phyloP scores from a whole-genome alignment of 805 yeast genomes.

The Cyberlindnera xishuangbannaensis region DNA sequence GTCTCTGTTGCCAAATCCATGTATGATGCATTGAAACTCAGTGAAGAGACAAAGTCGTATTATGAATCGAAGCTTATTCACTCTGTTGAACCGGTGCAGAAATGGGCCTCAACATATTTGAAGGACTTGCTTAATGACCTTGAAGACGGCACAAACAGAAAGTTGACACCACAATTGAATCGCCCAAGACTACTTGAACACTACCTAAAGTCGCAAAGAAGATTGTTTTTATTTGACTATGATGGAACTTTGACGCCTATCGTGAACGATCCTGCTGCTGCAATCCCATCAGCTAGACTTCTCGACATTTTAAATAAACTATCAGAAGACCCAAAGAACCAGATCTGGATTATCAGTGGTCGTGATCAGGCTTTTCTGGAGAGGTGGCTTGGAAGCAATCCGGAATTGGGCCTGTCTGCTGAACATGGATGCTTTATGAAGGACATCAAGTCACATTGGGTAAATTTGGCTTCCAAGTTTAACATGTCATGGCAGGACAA shows the following conservation, averaged over 20 bases:
- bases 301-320: conserved; percentile 52
- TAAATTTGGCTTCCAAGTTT: conserved; percentile 69
- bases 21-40: conserved; percentile 57
- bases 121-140: conserved; percentile 39
- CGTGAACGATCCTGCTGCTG: conserved; percentile 96
- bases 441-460: conserved; percentile 69
- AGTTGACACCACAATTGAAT: conserved; percentile 77
- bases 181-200: conserved; percentile 55
- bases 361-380: conserved; percentile 88
- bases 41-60: conserved; percentile 36
- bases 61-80: conserved; percentile 52
- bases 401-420: conserved; percentile 77
- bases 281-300: conserved; percentile 81
- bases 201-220: conserved; percentile 55
- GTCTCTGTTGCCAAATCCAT: conserved; percentile 88
- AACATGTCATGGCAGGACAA: conserved; percentile 95
- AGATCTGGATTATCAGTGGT: conserved; percentile 94
- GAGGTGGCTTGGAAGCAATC: conserved; percentile 71
- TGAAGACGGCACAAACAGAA: conserved; percentile 34
- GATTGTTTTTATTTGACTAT: conserved; percentile 88
- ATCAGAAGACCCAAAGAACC: conserved; percentile 71
- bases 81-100: conserved; percentile 70
- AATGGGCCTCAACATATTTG: conserved; percentile 69
- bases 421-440: conserved; percentile 97
- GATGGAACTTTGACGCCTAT: conserved; percentile 98